Evolutionary conservation across 495 filamentous ascomycete species (phyloP), one percentile per base, ranked within the genome.

Genomic region (Podospora fimiseda): DNA sequence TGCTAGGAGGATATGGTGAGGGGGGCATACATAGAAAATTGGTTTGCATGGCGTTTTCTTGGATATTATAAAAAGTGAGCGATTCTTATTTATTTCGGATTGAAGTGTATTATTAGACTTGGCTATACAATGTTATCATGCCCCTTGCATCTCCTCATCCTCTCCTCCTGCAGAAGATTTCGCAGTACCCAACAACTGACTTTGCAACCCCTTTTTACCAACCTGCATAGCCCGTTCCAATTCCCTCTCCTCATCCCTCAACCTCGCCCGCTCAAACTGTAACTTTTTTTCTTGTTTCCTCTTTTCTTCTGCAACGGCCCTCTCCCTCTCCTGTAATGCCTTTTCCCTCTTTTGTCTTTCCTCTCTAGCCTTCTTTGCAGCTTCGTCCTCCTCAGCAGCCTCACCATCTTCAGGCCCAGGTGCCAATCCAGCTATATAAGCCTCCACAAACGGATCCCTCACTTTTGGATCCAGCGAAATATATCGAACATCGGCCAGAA

Each of bases 401-500:
- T 60, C 61, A 1, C 51, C 55, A n/a, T 68, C 68, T 19, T 36
- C 46, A 0, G n/a, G 51, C 27, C 81, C 76, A 2, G 84, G 73
- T 15, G 78, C 78, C 1, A 97, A 68, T 2, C 82, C 87, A 38
- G 84, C 78, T 21, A 97, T 85, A 62, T 88, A 89, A 2, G 80
- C 77, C 62, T 87, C 81, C 16, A 95, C 77, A 8, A 98, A 72
- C 9, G 82, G 75, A 61, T 95, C 83, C 8, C 93, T 80, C 11
- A 77, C 71, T 22, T 80, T 74, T 0, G 82, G 66, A n/a, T 85
- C 74, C 8, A 95, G 73, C n/a, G 86, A 82, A 47, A 95, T 85
- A 59, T 86, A 97, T 44, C 88, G 82, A 15, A 95, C 61, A 68
- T 97, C 90, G 0, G 80, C 75, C 8, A 91, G 70, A 2, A 98